Conservation (phyloP, 1,139 yeast genomes). For the Lodderomyces theae region DNA sequence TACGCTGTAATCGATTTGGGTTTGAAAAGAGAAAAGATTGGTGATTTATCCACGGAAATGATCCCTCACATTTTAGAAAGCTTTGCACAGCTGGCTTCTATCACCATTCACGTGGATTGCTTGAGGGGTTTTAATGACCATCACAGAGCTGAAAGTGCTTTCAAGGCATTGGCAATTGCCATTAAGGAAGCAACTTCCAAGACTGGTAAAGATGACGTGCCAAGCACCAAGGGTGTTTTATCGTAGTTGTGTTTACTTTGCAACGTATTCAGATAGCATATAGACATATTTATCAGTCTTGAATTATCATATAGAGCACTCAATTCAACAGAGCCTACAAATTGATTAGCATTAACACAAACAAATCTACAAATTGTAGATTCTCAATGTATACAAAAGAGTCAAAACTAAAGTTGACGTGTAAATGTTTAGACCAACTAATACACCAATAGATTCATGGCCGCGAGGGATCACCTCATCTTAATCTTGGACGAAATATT, state of each 20-base stretch:
- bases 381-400: too few species aligned
- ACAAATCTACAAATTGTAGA: too few species aligned
- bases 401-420: too few species aligned
- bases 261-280: neutral
- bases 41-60: conserved; percentile 93
- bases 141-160: conserved; percentile 93
- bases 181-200: conserved; percentile 78
- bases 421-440: too few species aligned
- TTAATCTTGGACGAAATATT: too few species aligned
- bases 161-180: conserved; percentile 93
- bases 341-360: too few species aligned
- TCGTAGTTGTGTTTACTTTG: conserved; percentile 29
- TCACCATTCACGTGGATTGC: conserved; percentile 93
- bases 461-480: too few species aligned
- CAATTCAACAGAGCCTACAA: too few species aligned
- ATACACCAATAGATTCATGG: too few species aligned
- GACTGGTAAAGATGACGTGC: conserved; percentile 87
- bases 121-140: conserved; percentile 92
- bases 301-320: too few species aligned
- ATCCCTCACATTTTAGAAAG: conserved; percentile 93
- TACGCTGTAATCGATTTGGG: conserved; percentile 88
- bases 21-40: conserved; percentile 86
- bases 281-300: too few species aligned
- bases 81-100: conserved; percentile 87
- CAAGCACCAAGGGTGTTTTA: conserved; percentile 93